Conservation (phyloP, 2,329 filamentous ascomycete species). For the Aureobasidium mangrovei region DNA sequence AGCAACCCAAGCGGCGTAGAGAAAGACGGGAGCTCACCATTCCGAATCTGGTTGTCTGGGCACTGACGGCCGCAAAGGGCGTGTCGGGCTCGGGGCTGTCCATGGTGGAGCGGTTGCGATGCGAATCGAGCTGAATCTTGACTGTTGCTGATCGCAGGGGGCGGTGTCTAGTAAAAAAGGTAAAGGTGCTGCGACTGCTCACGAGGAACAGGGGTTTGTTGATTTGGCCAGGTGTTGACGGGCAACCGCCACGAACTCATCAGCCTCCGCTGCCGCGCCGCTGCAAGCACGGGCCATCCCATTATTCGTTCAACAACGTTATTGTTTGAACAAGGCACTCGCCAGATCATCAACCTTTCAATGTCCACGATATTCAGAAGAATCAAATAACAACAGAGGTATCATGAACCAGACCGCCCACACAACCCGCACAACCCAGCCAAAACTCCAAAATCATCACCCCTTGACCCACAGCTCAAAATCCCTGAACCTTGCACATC, state of each 20-base stretch:
- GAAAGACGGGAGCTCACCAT: constrained; percentile 46
- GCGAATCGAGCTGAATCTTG: constrained; percentile 12
- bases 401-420: constrained; percentile 4
- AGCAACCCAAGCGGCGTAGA: background rate
- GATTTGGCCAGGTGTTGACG: constrained; percentile 6
- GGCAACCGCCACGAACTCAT: background rate
- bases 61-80: constrained; percentile 81
- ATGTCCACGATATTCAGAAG: background rate
- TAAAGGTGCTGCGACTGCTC: background rate
- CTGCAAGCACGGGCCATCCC: background rate
- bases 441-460: background rate
- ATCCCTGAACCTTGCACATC: background rate
- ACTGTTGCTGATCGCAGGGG: background rate
- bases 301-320: background rate
- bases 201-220: constrained; percentile 9
- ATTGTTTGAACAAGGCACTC: background rate
- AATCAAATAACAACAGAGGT: constrained; percentile 6
- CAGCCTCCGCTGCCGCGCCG: constrained; percentile 1
- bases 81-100: constrained; percentile 84
- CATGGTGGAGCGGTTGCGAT: constrained; percentile 45
- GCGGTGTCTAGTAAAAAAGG: background rate
- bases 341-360: background rate
- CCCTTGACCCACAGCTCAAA: too few species aligned
- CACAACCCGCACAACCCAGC: background rate
- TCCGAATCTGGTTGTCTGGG: constrained; percentile 69